Percentiles rank a stretch among this genome's conserved stretches.
Conservation (phyloP, 2,329 filamentous ascomycete genomes). For the Davidsoniella australis region DNA sequence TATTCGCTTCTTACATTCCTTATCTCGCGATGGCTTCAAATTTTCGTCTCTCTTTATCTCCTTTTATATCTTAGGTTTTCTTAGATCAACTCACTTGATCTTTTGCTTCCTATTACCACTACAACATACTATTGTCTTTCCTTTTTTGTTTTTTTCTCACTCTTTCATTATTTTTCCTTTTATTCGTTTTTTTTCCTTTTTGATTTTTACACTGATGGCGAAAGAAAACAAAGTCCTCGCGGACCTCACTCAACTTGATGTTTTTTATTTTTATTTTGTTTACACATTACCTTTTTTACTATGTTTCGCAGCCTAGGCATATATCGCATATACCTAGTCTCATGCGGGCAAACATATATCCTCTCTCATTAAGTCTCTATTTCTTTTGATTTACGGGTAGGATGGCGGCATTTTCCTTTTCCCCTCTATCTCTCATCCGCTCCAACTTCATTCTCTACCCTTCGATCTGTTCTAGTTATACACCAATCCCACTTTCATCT, state of each 20-base stretch:
- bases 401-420: no score
- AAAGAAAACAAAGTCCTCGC: conserved; percentile 1
- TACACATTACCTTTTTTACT: neutral
- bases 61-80: neutral
- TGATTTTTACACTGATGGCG: neutral
- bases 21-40: neutral
- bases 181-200: neutral
- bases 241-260: neutral
- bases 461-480: no score
- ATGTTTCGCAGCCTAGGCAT: neutral
- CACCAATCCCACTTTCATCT: no score
- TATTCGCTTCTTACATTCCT: neutral
- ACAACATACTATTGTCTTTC: neutral
- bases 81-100: neutral
- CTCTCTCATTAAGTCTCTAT: no score
- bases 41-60: neutral
- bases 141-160: neutral
- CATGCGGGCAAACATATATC: no score
- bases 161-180: neutral
- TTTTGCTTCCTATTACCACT: no score
- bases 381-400: no score
- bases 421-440: no score
- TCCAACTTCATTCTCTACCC: no score
- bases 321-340: no score
- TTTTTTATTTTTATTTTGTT: neutral